These are phyloP conservation scores for Hermanozyma aechmeae DNA, from an alignment of 805 yeast species.

Conservation along the genomic window DNA sequence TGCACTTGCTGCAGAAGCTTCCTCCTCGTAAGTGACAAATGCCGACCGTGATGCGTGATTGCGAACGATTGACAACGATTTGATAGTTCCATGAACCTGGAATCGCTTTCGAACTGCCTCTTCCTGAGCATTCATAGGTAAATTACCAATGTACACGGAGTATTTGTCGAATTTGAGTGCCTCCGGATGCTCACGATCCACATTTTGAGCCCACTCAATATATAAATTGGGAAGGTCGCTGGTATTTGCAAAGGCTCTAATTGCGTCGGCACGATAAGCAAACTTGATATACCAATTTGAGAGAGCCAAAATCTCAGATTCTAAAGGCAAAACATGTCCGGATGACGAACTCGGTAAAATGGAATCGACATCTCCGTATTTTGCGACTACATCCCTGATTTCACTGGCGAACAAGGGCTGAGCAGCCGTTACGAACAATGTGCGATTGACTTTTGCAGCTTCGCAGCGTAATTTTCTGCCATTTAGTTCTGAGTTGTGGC, in stretches of 20 bases:
- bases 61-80: constrained; percentile 45
- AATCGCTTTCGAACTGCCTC: constrained; percentile 52
- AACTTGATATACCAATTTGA: constrained; percentile 68
- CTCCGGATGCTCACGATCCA: constrained; percentile 34
- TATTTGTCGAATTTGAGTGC: constrained; percentile 42
- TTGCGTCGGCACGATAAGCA: constrained; percentile 80
- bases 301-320: constrained; percentile 11
- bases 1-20: constrained; percentile 76
- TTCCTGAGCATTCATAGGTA: constrained; percentile 45
- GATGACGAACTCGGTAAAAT: constrained; percentile 33
- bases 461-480: constrained; percentile 82
- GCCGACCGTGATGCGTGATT: constrained; percentile 53
- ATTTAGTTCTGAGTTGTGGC: constrained; percentile 59
- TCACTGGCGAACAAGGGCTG: constrained; percentile 15
- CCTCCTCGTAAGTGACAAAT: constrained; percentile 56
- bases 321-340: constrained; percentile 14
- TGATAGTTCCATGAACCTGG: constrained; percentile 56
- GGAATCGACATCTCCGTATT: constrained; percentile 73
- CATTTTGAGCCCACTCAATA: constrained; percentile 83
- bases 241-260: constrained; percentile 68
- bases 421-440: constrained; percentile 49
- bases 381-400: constrained; percentile 30
- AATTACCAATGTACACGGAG: constrained; percentile 75
- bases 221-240: constrained; percentile 45
- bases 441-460: constrained; percentile 84